Conservation (phyloP, 805 yeast species). For the Cyberlindnera saturnus region DNA sequence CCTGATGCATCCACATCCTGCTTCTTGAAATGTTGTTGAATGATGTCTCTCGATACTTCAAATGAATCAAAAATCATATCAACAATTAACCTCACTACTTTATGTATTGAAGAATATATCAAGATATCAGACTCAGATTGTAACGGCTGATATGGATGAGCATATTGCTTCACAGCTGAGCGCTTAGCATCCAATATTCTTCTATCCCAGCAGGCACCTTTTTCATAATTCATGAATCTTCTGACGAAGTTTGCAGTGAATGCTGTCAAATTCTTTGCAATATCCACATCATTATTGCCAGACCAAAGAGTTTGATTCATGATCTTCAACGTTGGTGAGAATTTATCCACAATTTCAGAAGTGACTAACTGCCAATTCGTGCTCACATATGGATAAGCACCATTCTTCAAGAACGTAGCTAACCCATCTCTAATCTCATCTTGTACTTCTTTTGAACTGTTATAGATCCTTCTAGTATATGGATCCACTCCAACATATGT, state of each 20-base stretch:
- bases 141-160: conserved; percentile 35
- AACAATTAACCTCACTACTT: conserved; percentile 34
- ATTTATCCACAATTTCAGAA: conserved; percentile 42
- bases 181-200: conserved; percentile 20
- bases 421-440: conserved; percentile 31
- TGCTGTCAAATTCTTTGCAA: conserved; percentile 31
- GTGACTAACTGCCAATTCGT: conserved; percentile 55
- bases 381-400: conserved; percentile 34
- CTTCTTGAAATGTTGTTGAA: conserved; percentile 17
- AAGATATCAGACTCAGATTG: conserved; percentile 36
- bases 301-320: conserved; percentile 31
- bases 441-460: conserved; percentile 30
- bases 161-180: conserved; percentile 40
- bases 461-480: conserved; percentile 33
- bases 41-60: conserved; percentile 24
- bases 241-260: conserved; percentile 40
- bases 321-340: conserved; percentile 41
- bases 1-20: not conserved
- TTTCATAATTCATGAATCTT: conserved; percentile 30
- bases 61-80: conserved; percentile 32
- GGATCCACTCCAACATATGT: conserved; percentile 46
- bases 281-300: conserved; percentile 7
- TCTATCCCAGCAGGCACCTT: not conserved
- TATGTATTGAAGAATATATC: conserved; percentile 42
- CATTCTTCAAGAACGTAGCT: conserved; percentile 23